A percentile compares a stretch with the other conserved stretches of the same genome.
phyloP scores from a whole-genome alignment of 495 filamentous ascomycete genomes.

The Lasiosphaeriaceae sp. region DNA sequence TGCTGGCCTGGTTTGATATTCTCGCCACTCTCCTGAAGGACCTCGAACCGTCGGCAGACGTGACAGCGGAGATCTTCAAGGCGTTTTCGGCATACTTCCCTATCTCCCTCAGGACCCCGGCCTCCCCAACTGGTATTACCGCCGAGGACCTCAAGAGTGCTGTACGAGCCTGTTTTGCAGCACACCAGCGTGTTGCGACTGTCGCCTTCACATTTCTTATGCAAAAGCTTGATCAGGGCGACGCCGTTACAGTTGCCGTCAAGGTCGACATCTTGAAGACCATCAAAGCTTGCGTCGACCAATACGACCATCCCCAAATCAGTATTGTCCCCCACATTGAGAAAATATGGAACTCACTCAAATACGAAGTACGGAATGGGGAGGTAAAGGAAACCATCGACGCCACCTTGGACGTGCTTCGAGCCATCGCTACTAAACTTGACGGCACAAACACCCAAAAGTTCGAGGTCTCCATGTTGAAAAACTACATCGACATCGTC shows the following conservation, averaged over 20 bases:
- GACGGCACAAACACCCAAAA: slow-evolving; percentile 29
- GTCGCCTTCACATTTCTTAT: slow-evolving; percentile 43
- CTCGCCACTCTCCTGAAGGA: slow-evolving; percentile 33
- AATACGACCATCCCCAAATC: slow-evolving; percentile 36
- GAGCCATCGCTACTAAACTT: slow-evolving; percentile 37
- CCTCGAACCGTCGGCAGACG: slow-evolving; percentile 37
- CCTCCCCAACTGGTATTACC: slow-evolving; percentile 39
- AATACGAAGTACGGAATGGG: slow-evolving; percentile 56
- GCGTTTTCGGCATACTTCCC: slow-evolving; percentile 51
- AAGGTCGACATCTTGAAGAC: slow-evolving; percentile 51
- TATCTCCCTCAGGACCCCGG: slow-evolving; percentile 43
- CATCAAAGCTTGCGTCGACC: slow-evolving; percentile 40
- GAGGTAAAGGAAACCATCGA: slow-evolving; percentile 48
- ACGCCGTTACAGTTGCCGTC: slow-evolving; percentile 46
- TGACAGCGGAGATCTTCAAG: slow-evolving; percentile 43
- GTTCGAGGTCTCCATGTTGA: slow-evolving; percentile 30
- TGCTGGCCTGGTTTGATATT: slow-evolving; percentile 46
- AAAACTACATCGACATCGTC: slow-evolving; percentile 32
- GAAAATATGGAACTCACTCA: slow-evolving; percentile 51
- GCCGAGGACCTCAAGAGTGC: slow-evolving; percentile 46
- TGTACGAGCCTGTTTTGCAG: slow-evolving; percentile 44
- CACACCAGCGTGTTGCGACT: slow-evolving; percentile 37
- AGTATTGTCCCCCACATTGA: slow-evolving; percentile 38
- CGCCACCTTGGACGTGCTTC: slow-evolving; percentile 43
- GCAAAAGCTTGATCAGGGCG: slow-evolving; percentile 47